Percentiles rank a stretch among this genome's conserved stretches.
Conservation (phyloP, 129 eudicot genomes). For the Escallonia herrerae region DNA sequence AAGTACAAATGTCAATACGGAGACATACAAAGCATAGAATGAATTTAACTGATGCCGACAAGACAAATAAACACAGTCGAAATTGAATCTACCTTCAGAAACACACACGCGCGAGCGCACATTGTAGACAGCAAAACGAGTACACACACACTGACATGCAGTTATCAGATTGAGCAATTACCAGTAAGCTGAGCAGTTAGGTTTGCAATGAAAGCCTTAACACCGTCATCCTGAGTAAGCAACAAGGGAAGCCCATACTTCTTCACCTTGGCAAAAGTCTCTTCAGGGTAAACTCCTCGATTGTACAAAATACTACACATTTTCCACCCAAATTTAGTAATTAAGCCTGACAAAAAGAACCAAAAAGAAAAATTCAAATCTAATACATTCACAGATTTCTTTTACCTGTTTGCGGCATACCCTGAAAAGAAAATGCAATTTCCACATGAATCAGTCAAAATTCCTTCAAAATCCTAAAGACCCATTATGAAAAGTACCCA, state of each 20-base stretch:
- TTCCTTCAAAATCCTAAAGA: not conserved
- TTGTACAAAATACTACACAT: slow-evolving; percentile 73
- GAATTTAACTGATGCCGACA: too few species aligned
- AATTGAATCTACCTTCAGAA: too few species aligned
- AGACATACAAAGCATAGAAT: too few species aligned
- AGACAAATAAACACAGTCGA: too few species aligned
- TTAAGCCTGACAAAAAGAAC: not conserved
- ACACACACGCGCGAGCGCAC: too few species aligned
- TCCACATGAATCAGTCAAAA: not conserved
- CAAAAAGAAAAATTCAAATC: not conserved
- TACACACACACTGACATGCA: not conserved
- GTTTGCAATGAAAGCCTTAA: slow-evolving; percentile 74
- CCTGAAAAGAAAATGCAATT: slow-evolving; percentile 42
- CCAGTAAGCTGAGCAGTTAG: slow-evolving; percentile 86
- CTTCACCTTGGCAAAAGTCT: slow-evolving; percentile 83
- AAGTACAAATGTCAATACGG: too few species aligned
- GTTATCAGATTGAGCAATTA: slow-evolving; percentile 4
- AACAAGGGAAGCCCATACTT: slow-evolving; percentile 93
- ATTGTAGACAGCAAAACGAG: not conserved
- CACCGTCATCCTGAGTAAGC: slow-evolving; percentile 93
- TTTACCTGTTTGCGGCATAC: slow-evolving; percentile 91
- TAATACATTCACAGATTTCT: slow-evolving; percentile 2
- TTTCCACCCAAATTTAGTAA: not conserved
- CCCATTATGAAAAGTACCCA: not conserved
- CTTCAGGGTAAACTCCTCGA: slow-evolving; percentile 90